Base-by-base conservation (phyloP, 2,329 filamentous ascomycete genomes). In the Raffaelea albimanens region DNA sequence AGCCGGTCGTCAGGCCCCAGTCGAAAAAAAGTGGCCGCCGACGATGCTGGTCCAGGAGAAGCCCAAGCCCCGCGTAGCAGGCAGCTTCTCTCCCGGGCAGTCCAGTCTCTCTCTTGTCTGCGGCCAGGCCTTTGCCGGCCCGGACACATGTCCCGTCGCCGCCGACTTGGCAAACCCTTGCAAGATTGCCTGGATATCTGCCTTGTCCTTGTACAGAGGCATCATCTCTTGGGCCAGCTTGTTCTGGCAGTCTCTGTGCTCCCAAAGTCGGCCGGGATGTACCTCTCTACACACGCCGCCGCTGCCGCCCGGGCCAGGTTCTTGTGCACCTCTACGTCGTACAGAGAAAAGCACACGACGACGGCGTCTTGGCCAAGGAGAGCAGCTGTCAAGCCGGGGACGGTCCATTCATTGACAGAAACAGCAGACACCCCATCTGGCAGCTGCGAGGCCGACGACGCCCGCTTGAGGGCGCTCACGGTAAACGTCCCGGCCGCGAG, bases 221-320 rank as follows among this genome's bases (percentile, higher is more conserved):
- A 67, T 61, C 34, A 69, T 59, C 54, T 62, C 56, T 48, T 59
- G 56, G 8, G 64, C 64, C 18, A 57, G 55, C 44, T 50, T 33
- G 50, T 58, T 62, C 46, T 57, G 59, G 25, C n/a, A 38, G 64
- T 59, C 52, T 68, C 65, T 40, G 62, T 64, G 57, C 64, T 67
- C 45, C 66, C 66, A 49, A 62, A 69, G 56, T 69, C 66, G 49
- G 66, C 64, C 21, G 65, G 66, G 50, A 69, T 61, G 46, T 66
- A 59, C 42, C 65, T 61, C 52, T 52, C 53, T 10, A 68, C 65
- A 0, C 61, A 63, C 0, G 60, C 60, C 7, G 58, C 61, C 2
- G 65, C 65, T 8, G 66, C 66, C 13, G 65, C 65, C 38, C 63
- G 56, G 25, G 61, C 63, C 42, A 67, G 59, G 33, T 58, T 58